phyloP scores from a whole-genome alignment of 2,329 filamentous ascomycete genomes.

The Fusarium compactum region DNA sequence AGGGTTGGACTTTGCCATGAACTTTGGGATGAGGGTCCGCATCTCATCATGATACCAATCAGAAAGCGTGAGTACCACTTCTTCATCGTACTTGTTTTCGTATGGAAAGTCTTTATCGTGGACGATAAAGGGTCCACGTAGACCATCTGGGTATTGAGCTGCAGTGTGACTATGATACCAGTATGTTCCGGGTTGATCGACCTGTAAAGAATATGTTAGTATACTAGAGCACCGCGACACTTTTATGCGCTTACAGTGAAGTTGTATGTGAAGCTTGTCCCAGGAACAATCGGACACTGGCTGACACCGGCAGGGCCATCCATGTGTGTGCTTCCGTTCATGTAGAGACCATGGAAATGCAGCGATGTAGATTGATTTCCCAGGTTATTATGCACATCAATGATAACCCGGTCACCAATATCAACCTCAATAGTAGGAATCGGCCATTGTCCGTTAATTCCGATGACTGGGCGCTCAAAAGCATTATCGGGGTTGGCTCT shows the following conservation, averaged over 20 bases:
- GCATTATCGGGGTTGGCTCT: conserved; percentile 76
- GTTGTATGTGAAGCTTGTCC: conserved; percentile 74
- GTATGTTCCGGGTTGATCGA: conserved; percentile 77
- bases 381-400: conserved; percentile 70
- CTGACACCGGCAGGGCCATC: conserved; percentile 76
- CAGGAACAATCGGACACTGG: conserved; percentile 75
- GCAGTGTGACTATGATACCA: conserved; percentile 81
- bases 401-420: conserved; percentile 70
- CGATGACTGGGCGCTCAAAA: conserved; percentile 73
- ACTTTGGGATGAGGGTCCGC: conserved; percentile 58
- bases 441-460: conserved; percentile 83
- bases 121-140: conserved; percentile 73
- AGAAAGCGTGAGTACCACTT: conserved; percentile 73
- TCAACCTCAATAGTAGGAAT: conserved; percentile 73
- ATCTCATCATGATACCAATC: conserved; percentile 78
- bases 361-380: conserved; percentile 73
- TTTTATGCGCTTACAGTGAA: conserved; percentile 66
- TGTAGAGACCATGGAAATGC: conserved; percentile 79
- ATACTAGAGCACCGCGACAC: background rate
- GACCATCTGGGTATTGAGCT: conserved; percentile 77
- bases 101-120: conserved; percentile 73
- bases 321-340: conserved; percentile 76
- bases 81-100: conserved; percentile 68
- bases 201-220: conserved; percentile 51
- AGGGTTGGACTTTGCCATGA: conserved; percentile 67